phyloP scores from a whole-genome alignment of 768 basidiomycete genomes.

The Boletus reticuloceps region DNA sequence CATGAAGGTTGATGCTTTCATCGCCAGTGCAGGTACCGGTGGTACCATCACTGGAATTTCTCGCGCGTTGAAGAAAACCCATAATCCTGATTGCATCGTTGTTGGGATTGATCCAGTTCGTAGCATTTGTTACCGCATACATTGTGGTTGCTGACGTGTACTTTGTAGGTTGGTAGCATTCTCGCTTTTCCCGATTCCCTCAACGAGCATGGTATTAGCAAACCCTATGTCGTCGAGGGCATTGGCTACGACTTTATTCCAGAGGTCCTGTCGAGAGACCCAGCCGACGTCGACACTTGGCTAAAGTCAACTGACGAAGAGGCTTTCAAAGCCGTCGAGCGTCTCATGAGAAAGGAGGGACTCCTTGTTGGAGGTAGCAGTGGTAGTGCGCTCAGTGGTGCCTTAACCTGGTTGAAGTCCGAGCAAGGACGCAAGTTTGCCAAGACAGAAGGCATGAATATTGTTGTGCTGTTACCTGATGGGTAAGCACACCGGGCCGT shows the following conservation, averaged over 20 bases:
- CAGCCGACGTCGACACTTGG: slow-evolving; percentile 68
- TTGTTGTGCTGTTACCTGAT: slow-evolving; percentile 87
- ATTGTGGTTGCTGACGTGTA: slow-evolving; percentile 6
- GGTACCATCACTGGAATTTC: slow-evolving; percentile 92
- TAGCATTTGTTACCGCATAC: neutral
- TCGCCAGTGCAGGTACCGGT: slow-evolving; percentile 92
- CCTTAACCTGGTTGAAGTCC: slow-evolving; percentile 73
- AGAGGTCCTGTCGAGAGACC: slow-evolving; percentile 71
- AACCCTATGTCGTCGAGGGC: slow-evolving; percentile 83
- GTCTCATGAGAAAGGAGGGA: slow-evolving; percentile 81
- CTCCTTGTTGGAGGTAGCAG: slow-evolving; percentile 92
- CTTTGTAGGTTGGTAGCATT: slow-evolving; percentile 76
- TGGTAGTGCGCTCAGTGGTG: slow-evolving; percentile 80
- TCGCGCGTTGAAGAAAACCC: slow-evolving; percentile 71
- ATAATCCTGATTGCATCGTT: slow-evolving; percentile 70
- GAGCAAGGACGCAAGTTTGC: slow-evolving; percentile 64
- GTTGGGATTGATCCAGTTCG: slow-evolving; percentile 91
- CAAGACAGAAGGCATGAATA: slow-evolving; percentile 72
- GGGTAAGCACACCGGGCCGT: slow-evolving; percentile 51
- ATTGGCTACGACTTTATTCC: slow-evolving; percentile 96
- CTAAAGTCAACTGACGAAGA: slow-evolving; percentile 83
- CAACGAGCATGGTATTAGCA: slow-evolving; percentile 47
- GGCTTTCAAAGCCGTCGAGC: slow-evolving; percentile 70
- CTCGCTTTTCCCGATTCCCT: slow-evolving; percentile 70
- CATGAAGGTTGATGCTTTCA: slow-evolving; percentile 73